Base-by-base conservation (phyloP, 1,284 basidiomycete genomes). In the Leccinum variabile region DNA sequence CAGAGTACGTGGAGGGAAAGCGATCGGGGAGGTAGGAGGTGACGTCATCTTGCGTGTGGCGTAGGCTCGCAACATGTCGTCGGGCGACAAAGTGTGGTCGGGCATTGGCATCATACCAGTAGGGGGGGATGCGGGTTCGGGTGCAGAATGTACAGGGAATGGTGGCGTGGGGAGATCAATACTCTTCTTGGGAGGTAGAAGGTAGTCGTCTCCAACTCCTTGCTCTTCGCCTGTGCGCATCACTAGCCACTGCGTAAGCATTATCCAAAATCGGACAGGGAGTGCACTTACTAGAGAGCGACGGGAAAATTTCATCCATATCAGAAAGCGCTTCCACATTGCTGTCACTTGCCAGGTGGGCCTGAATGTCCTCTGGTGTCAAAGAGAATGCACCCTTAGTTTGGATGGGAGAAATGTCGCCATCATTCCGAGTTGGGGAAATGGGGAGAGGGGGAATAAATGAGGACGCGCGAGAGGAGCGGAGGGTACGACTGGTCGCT, bases 51-150 rank as follows among this genome's bases (percentile, higher is more conserved):
- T 83, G 59, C 85, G 80, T 56, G 85, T 84, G 2, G 89, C 89
- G 62, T 91, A 91, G 0, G 86, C 87, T n/a, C 84, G 82, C 44
- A 91, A 78, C 87, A 91, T 88, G 16, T 83, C 89, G 66, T 91
- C 89, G 3, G 89, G 89, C 0, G 83, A 83, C 82, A 86, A 85
- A 46, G 80, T 75, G 53, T 68, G 79, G 0, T 79, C 79, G 18
- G 81, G 80, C 75, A 81, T 78, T 3, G 80, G 76, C 79, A 84
- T 82, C 54, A 76, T 75, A 67, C 78, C 75, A 66, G 81, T 68
- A 62, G 80, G 63, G 60, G 77, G 71, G 28, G 77, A 78, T 66
- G 77, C 65, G 67, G 77, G 69, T 60, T 74, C 60, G 60, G 77
- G 70, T 59, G 75, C 62, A 62, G 75, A 63, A 57, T 75, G 70